Evolutionary conservation across 2,329 filamentous ascomycete genomes (phyloP).

Genomic region (Alternaria sp.): DNA sequence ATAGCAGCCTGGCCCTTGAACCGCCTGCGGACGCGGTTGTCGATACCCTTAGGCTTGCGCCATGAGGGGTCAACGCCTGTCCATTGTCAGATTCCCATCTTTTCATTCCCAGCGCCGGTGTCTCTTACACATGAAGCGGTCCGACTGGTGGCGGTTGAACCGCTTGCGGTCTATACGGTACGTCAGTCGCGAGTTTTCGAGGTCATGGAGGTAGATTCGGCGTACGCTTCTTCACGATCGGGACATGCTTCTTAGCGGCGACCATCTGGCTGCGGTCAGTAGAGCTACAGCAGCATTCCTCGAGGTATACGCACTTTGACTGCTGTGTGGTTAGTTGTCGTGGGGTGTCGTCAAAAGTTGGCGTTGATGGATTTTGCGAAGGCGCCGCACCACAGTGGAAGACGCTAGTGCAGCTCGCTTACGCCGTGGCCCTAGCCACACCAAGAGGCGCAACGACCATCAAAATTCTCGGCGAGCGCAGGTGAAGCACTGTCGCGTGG

Average conservation of each 20-base stretch:
- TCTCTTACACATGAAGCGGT: slow-evolving; percentile 82
- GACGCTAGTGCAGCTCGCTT: slow-evolving; percentile 7
- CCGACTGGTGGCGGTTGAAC: slow-evolving; percentile 98
- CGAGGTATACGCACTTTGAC: slow-evolving; percentile 46
- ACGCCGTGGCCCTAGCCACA: slow-evolving; percentile 19
- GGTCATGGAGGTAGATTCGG: slow-evolving; percentile 48
- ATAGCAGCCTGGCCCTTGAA: slow-evolving; percentile 96
- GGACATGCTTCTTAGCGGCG: slow-evolving; percentile 98
- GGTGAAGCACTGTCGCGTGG: background rate
- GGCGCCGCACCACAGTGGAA: slow-evolving; percentile 17
- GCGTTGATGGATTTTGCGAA: slow-evolving; percentile 30
- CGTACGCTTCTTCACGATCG: slow-evolving; percentile 99
- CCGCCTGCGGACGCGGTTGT: slow-evolving; percentile 95
- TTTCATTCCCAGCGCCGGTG: slow-evolving; percentile 14
- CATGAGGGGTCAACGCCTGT: slow-evolving; percentile 78
- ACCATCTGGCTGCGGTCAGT: slow-evolving; percentile 74
- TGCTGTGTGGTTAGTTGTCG: slow-evolving; percentile 47
- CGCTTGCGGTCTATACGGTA: slow-evolving; percentile 77
- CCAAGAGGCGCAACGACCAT: slow-evolving; percentile 17
- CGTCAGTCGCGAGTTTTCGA: slow-evolving; percentile 47
- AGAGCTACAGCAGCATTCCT: slow-evolving; percentile 12
- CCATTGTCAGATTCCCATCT: slow-evolving; percentile 38
- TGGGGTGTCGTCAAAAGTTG: slow-evolving; percentile 21
- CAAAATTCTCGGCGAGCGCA: slow-evolving; percentile 1
- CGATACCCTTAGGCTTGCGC: slow-evolving; percentile 99